phyloP scores from a whole-genome alignment of 371 early-diverging fungal species.

The Blakeslea trispora region DNA sequence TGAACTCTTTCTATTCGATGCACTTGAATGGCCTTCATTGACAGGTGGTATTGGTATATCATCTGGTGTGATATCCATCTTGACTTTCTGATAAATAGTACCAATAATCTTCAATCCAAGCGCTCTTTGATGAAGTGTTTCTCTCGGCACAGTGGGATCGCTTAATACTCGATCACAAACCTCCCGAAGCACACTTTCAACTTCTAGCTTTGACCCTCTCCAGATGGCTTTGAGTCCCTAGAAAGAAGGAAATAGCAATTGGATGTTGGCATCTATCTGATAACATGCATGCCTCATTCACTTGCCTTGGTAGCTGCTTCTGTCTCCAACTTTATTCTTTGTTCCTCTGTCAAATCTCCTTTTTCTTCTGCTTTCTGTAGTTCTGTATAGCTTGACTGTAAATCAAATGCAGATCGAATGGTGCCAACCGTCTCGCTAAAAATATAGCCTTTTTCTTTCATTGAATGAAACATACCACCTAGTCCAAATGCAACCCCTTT shows the following conservation, averaged over 20 bases:
- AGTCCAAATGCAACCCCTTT: slow-evolving; percentile 74
- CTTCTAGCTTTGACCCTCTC: slow-evolving; percentile 93
- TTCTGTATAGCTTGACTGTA: slow-evolving; percentile 86
- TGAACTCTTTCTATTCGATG: not conserved
- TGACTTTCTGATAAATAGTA: slow-evolving; percentile 63
- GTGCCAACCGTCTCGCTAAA: slow-evolving; percentile 90
- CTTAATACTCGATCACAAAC: slow-evolving; percentile 86
- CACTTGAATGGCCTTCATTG: not conserved
- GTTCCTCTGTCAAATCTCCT: slow-evolving; percentile 62
- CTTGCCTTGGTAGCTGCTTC: slow-evolving; percentile 71
- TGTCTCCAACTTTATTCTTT: slow-evolving; percentile 67
- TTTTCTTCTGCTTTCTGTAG: slow-evolving; percentile 88
- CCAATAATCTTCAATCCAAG: slow-evolving; percentile 75
- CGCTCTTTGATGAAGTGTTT: slow-evolving; percentile 62
- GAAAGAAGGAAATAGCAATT: not conserved
- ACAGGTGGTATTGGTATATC: slow-evolving; percentile 36
- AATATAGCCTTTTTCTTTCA: slow-evolving; percentile 83
- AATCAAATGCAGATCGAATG: slow-evolving; percentile 85
- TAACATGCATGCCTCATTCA: no score
- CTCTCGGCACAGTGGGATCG: slow-evolving; percentile 61
- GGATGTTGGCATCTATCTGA: not conserved
- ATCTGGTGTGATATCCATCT: slow-evolving; percentile 49
- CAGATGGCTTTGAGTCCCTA: slow-evolving; percentile 92
- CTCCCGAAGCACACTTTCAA: slow-evolving; percentile 89
- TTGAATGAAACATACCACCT: slow-evolving; percentile 67